Conservation (phyloP, 108 stramenopile genomes). For the Nannochloropsis oceanica region DNA sequence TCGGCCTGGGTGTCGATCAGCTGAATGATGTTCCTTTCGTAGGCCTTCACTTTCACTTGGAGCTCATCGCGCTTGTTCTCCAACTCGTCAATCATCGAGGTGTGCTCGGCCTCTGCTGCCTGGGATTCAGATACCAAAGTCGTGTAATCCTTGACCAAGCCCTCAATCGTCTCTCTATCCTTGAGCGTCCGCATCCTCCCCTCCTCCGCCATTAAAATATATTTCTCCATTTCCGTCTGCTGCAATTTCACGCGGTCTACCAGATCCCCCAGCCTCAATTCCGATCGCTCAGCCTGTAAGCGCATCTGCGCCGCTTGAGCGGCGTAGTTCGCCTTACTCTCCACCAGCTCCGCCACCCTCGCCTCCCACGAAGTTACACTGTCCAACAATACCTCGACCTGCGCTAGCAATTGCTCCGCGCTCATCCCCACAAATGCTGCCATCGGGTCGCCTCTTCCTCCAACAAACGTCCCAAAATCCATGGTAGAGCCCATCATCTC, state of each 20-base stretch:
- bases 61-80: conserved; percentile 23
- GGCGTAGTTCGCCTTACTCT: background rate
- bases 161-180: conserved; percentile 15
- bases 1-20: background rate
- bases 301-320: background rate
- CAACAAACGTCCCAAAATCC: background rate
- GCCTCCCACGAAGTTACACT: background rate
- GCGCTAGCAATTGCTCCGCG: background rate
- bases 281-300: background rate
- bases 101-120: conserved; percentile 2
- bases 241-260: background rate
- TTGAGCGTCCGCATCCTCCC: conserved; percentile 1
- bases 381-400: background rate
- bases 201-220: background rate
- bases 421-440: background rate
- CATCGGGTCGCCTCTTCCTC: background rate
- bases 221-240: background rate
- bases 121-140: conserved; percentile 8
- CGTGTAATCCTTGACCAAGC: conserved; percentile 18
- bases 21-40: conserved; percentile 12
- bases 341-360: background rate
- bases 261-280: background rate
- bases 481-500: background rate
- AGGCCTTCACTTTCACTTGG: conserved; percentile 15
- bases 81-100: conserved; percentile 1